These are phyloP conservation scores for Globisporangium takayamanum DNA, from an alignment of 352 stramenopile genomes.

Conservation along the genomic window DNA sequence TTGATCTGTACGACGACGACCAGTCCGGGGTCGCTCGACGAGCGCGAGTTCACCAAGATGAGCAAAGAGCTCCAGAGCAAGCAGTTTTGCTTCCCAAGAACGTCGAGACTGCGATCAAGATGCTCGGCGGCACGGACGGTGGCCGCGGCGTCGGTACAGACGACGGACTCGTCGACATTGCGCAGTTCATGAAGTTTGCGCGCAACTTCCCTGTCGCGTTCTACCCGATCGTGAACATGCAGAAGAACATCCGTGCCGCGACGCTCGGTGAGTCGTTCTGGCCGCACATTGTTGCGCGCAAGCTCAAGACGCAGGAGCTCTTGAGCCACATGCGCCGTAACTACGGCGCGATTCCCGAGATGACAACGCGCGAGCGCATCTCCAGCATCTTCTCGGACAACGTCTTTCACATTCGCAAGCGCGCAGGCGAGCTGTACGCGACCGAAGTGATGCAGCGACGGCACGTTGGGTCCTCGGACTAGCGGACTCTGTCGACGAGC, in stretches of 20 bases:
- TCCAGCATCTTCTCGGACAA: conserved; percentile 43
- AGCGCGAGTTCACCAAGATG: conserved; percentile 56
- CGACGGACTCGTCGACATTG: conserved; percentile 39
- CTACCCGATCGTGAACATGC: conserved; percentile 52
- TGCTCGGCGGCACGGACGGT: conserved; percentile 35
- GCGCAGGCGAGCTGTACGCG: conserved; percentile 39
- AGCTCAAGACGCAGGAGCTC: conserved; percentile 45
- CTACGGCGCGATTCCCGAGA: conserved; percentile 31
- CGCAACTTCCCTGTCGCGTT: conserved; percentile 44
- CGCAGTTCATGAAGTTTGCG: conserved; percentile 48
- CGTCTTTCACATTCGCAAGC: conserved; percentile 37
- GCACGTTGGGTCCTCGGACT: conserved; percentile 13
- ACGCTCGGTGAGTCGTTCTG: conserved; percentile 38
- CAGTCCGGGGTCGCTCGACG: conserved; percentile 48
- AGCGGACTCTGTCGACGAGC: neutral
- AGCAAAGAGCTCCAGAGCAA: conserved; percentile 59
- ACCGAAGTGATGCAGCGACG: conserved; percentile 30
- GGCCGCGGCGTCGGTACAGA: conserved; percentile 14
- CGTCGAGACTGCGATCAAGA: conserved; percentile 42
- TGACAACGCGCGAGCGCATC: conserved; percentile 33
- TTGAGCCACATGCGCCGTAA: conserved; percentile 59
- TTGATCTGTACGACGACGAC: conserved; percentile 65
- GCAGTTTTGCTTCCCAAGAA: conserved; percentile 65
- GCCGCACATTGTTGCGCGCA: conserved; percentile 34
- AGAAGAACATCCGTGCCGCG: conserved; percentile 37